phyloP scores from a whole-genome alignment of 1,139 yeast genomes.

The Debaryomyces psychrophilus region DNA sequence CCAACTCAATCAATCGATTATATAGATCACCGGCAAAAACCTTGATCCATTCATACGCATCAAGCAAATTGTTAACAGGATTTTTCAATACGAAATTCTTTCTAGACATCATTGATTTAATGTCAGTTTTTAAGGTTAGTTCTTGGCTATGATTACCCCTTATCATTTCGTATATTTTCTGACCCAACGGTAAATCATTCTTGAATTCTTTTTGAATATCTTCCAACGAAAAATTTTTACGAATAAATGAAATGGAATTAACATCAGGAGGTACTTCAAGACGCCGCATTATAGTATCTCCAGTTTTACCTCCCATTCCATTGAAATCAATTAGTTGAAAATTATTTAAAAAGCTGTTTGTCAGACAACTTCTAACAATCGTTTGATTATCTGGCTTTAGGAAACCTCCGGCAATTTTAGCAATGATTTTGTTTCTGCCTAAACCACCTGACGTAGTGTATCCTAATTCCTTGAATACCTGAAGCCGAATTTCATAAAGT shows the following conservation, averaged over 20 bases:
- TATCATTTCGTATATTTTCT: constrained; percentile 57
- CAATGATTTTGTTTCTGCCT: constrained; percentile 71
- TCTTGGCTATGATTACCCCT: constrained; percentile 63
- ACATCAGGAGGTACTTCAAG: constrained; percentile 46
- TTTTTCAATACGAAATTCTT: constrained; percentile 66
- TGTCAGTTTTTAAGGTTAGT: constrained; percentile 58
- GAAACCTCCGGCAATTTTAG: constrained; percentile 88
- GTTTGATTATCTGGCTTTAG: constrained; percentile 89
- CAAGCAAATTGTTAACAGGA: constrained; percentile 57
- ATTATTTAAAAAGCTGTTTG: constrained; percentile 55
- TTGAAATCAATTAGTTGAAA: constrained; percentile 77
- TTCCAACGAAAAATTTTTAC: constrained; percentile 45
- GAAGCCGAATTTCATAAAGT: constrained; percentile 54
- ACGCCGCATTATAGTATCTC: constrained; percentile 56
- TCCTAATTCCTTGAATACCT: constrained; percentile 58
- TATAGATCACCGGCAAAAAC: constrained; percentile 82
- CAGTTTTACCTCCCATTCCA: constrained; percentile 90
- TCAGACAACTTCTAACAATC: constrained; percentile 54
- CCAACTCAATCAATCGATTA: constrained; percentile 70
- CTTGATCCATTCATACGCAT: constrained; percentile 75
- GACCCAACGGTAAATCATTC: constrained; percentile 50
- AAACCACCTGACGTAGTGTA: constrained; percentile 93
- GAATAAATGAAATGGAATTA: constrained; percentile 48
- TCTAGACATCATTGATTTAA: constrained; percentile 87
- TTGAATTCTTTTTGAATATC: constrained; percentile 36